These are phyloP conservation scores for Penicillium coprophilum DNA, from an alignment of 495 filamentous ascomycete species.

Conservation along the genomic window DNA sequence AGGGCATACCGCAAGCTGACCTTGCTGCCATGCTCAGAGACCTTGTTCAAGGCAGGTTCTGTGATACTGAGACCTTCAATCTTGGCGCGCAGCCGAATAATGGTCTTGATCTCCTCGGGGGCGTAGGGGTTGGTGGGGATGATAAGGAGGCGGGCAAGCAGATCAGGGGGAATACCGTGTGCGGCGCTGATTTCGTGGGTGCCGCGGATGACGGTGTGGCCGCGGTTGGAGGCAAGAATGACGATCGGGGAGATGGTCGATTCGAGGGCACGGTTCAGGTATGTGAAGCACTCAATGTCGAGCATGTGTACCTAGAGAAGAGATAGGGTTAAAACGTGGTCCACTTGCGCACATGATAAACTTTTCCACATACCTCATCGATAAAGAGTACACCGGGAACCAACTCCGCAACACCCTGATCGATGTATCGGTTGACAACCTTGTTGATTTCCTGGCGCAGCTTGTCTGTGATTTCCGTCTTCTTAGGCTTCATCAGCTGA, in stretches of 20 bases:
- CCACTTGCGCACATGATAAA: not conserved
- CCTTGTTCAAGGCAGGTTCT: slow-evolving; percentile 78
- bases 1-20: slow-evolving; percentile 90
- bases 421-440: slow-evolving; percentile 96
- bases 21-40: slow-evolving; percentile 78
- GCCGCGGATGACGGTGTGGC: slow-evolving; percentile 83
- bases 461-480: slow-evolving; percentile 98
- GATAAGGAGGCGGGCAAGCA: slow-evolving; percentile 89
- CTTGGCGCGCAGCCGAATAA: slow-evolving; percentile 76
- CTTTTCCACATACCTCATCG: slow-evolving; percentile 70
- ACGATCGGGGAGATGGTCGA: slow-evolving; percentile 91
- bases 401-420: slow-evolving; percentile 96
- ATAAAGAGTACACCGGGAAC: slow-evolving; percentile 98
- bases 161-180: slow-evolving; percentile 90
- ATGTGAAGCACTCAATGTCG: slow-evolving; percentile 98
- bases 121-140: slow-evolving; percentile 88
- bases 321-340: not conserved
- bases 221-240: slow-evolving; percentile 94
- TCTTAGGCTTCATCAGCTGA: slow-evolving; percentile 97
- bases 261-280: slow-evolving; percentile 95
- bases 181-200: slow-evolving; percentile 80
- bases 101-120: slow-evolving; percentile 81
- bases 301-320: slow-evolving; percentile 86
- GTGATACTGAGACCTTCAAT: slow-evolving; percentile 79
- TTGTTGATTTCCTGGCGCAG: slow-evolving; percentile 95